Evolutionary conservation across 768 basidiomycete genomes (phyloP), one percentile per base, ranked within the genome.

Genomic region (Leccinum olivaceopallidum): DNA sequence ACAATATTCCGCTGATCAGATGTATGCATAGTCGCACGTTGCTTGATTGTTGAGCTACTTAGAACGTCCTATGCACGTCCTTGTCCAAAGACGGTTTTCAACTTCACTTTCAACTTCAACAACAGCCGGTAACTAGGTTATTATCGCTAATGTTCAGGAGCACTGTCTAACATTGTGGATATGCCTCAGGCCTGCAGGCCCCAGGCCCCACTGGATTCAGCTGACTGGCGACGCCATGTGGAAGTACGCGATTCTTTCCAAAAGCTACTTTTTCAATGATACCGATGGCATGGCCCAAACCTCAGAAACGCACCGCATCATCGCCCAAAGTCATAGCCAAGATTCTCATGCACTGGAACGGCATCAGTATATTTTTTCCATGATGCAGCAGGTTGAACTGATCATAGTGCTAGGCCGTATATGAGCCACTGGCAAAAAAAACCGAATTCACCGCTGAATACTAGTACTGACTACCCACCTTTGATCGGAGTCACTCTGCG

Each of bases 161-260:
- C 22, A 13, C 20, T 49, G 12, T 49, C 2, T 6, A 49, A 10
- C 12, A 48, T 22, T 22, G 28, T 28, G 1, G 6, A 13, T 48
- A 37, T 37, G 5, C 14, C 36, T 14, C 26, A 26, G 5, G 5
- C 26, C 26, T 26, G 5, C 26, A 26, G 26, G 26, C 26, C 26
- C 26, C 14, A 18, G 48, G 48, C 48, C 48, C 22, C 48, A 24
- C 26, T 26, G 16, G 26, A n/a, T 28, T 47, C 26, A 28, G 26
- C 13, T 8, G 18, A 20, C 36, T 39, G 28, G 9, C 20, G 14
- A 57, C n/a, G 6, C 18, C 13, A 37, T 37, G 56, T 22, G 53
- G 37, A 39, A 30, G 55, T 63, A 63, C 62, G 51, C 58, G 55
- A 57, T 36, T 20, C 12, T 36, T 2, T 22, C 52, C 5, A 1